Evolutionary conservation across 164 flowering plant genomes (phyloP), one percentile per base, ranked within the genome.

Genomic region (Stephania japonica): DNA sequence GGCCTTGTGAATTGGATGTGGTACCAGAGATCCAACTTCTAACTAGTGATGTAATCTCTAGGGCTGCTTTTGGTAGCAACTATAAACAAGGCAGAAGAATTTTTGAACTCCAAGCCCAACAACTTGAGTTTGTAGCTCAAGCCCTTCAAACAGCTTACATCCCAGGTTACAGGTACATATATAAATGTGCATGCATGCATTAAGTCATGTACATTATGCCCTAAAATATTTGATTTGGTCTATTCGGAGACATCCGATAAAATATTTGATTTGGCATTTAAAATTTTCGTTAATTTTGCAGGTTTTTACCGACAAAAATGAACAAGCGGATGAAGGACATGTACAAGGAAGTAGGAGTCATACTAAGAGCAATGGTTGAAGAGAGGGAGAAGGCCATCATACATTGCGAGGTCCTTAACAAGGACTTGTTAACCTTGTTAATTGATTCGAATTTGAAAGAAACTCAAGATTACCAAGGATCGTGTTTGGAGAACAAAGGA

Each of bases 41-140:
- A 63, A 80, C 81, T 1, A 73, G 73, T 8, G 84, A 85, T 56
- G 81, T 78, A 5, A 85, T 82, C 69, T 82, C 86, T 7, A 66
- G 83, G 10, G 72, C 86, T 0, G 83, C 86, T 23, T 81, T 83
- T 70, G 84, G 84, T 4, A 82, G 86, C 49, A 78, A 68, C 75
- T 83, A 77, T 72, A 81, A 82, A 71, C 79, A 84, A 75, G 86
- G 87, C 27, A 77, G 75, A 73, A 77, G 42, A 23, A 71, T 83
- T 27, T 86, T 85, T 70, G 76, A 82, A 69, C 80, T 80, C 47
- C 84, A 79, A 23, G 70, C 64, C n/a, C 84, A 84, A 71, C 83
- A 73, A 38, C 63, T 67, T 21, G 61, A 65, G 44, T 78, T 76
- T 67, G 38, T 72, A 16, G 12, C 32, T 23, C 65, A 72, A 19